Evolutionary conservation across 106 monocot species (phyloP).

Genomic region (Acorus gramineus): DNA sequence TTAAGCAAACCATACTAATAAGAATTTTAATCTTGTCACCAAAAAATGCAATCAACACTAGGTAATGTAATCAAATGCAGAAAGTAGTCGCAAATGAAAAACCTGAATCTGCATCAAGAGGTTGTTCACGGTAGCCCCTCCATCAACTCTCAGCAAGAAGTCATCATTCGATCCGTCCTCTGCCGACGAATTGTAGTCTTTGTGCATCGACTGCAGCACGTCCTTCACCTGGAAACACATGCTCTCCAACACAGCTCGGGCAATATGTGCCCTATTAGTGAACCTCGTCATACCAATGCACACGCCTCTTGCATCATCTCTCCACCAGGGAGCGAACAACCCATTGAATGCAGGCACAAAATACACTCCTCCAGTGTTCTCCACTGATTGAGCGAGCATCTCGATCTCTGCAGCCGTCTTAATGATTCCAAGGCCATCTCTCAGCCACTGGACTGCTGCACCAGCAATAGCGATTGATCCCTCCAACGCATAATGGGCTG

Average conservation of each 20-base stretch:
- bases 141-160: conserved; percentile 81
- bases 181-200: conserved; percentile 35
- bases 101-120: conserved; percentile 96
- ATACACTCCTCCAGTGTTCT: conserved; percentile 76
- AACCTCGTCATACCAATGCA: conserved; percentile 75
- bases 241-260: conserved; percentile 80
- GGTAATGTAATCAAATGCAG: no score
- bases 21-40: no score
- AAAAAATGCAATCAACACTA: no score
- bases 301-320: conserved; percentile 82
- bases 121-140: conserved; percentile 85
- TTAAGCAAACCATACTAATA: no score
- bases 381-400: conserved; percentile 43
- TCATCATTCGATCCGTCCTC: conserved; percentile 26
- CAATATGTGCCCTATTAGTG: conserved; percentile 72
- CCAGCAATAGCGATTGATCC: conserved; percentile 96
- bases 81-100: no score
- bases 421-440: conserved; percentile 77
- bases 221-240: conserved; percentile 97
- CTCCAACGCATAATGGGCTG: conserved; percentile 74
- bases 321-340: conserved; percentile 94
- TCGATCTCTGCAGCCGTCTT: conserved; percentile 53
- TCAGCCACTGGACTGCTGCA: conserved; percentile 94
- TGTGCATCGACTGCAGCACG: conserved; percentile 84
- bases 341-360: conserved; percentile 95